A percentile compares a stretch with the other conserved stretches of the same genome.
Conservation (phyloP, 495 filamentous ascomycete genomes). For the Penicillium crystallinum region DNA sequence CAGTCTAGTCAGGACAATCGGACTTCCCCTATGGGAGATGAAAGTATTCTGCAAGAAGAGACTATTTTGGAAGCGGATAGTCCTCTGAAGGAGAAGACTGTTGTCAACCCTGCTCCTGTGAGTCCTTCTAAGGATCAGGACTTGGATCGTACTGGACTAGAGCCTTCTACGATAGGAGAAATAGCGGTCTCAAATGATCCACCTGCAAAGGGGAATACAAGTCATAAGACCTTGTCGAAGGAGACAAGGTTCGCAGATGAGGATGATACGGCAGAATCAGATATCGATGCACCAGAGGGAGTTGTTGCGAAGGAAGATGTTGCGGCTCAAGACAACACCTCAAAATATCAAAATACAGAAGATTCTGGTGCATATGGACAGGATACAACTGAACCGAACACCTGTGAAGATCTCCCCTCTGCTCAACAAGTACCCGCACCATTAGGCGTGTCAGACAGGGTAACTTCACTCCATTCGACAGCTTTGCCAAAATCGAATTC, state of each 20-base stretch:
- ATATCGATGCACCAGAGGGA: not conserved
- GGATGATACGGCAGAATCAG: not conserved
- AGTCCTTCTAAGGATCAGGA: not conserved
- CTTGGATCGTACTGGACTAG: not conserved
- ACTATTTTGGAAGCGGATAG: not conserved
- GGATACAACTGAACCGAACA: slow-evolving; percentile 16
- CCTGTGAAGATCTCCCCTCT: slow-evolving; percentile 35
- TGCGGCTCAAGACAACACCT: not conserved
- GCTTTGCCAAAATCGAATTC: slow-evolving; percentile 21
- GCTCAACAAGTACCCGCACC: slow-evolving; percentile 30
- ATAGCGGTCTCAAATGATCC: not conserved
- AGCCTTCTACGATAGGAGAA: not conserved
- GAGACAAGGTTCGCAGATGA: slow-evolving; percentile 17
- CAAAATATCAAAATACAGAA: not conserved
- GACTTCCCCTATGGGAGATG: slow-evolving; percentile 2
- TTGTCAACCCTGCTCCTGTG: not conserved
- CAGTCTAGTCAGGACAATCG: not conserved
- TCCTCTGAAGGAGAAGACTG: not conserved
- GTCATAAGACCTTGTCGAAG: slow-evolving; percentile 8
- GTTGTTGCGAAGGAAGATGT: not conserved
- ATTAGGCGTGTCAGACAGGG: slow-evolving; percentile 25
- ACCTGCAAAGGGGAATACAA: not conserved
- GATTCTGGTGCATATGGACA: not conserved
- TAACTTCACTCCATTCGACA: slow-evolving; percentile 39
- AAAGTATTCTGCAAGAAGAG: slow-evolving; percentile 5